phyloP scores from a whole-genome alignment of 192 early-diverging fungal species.

The Lunasporangiospora selenospora region DNA sequence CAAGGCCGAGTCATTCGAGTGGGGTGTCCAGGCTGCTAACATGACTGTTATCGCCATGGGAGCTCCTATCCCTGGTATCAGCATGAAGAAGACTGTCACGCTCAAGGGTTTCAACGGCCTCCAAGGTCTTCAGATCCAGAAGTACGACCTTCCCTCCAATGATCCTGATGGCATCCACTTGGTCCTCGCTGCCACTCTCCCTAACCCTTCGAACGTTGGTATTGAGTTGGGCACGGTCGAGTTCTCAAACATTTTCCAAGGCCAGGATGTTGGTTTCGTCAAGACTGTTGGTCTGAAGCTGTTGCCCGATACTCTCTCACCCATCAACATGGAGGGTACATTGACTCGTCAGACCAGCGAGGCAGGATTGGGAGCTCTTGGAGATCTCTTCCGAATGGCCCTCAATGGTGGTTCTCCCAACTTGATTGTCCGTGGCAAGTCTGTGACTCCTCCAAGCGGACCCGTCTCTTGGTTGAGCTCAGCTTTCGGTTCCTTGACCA shows the following conservation, averaged over 20 bases:
- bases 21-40: slow-evolving; percentile 51
- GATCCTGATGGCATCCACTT: slow-evolving; percentile 52
- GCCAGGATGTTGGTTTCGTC: slow-evolving; percentile 48
- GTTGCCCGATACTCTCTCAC: slow-evolving; percentile 15
- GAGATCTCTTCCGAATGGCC: slow-evolving; percentile 57
- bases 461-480: slow-evolving; percentile 57
- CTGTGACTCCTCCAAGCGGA: slow-evolving; percentile 52
- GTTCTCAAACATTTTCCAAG: slow-evolving; percentile 51
- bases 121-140: slow-evolving; percentile 28
- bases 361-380: slow-evolving; percentile 51
- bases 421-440: slow-evolving; percentile 55
- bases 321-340: slow-evolving; percentile 40
- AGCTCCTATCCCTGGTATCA: slow-evolving; percentile 51
- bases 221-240: slow-evolving; percentile 56
- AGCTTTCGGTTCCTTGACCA: slow-evolving; percentile 55
- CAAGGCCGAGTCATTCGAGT: slow-evolving; percentile 52
- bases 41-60: slow-evolving; percentile 60
- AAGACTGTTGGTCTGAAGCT: slow-evolving; percentile 29
- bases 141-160: slow-evolving; percentile 39
- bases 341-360: slow-evolving; percentile 55
- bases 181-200: slow-evolving; percentile 46
- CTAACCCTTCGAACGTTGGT: slow-evolving; percentile 59
- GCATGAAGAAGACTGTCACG: slow-evolving; percentile 47
- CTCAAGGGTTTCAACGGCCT: slow-evolving; percentile 48
- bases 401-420: slow-evolving; percentile 53